Evolutionary conservation across 2,329 filamentous ascomycete species (phyloP), one percentile per base, ranked within the genome.

Genomic region (Colletotrichum camelliae): DNA sequence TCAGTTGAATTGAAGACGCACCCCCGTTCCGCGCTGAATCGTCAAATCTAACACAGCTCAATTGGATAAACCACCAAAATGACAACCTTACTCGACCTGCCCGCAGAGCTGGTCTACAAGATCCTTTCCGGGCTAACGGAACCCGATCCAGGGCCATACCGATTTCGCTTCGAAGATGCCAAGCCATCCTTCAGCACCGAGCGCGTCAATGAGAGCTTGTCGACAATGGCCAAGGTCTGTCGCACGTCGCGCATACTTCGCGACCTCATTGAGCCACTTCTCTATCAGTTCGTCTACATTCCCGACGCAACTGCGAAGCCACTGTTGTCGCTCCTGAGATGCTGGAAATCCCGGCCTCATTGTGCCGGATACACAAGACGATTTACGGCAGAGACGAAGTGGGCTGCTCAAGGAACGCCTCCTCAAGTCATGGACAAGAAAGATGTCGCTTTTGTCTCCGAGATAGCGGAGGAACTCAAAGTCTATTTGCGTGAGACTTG

Each of bases 81-180:
- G 72, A 55, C 61, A 13, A 67, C 68, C 5, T 35, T 75, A 18
- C 68, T 67, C 12, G 58, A 39, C n/a, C 72, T 75, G 7, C 72
- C 72, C 10, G 39, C 37, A n/a, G 72, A 75, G 68, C 48, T 75
- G 27, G 61, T 71, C 29, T 21, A 75, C 24, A 33, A 72, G 15
- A 67, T 75, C 52, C 31, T 75, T 9, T 48, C 60, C 35, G 33
- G 33, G 18, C 21, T 71, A 8, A 12, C 27, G 5, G 43, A 43
- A 13, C 29, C 21, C 13, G 18, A 37, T 13, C 67, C 67, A 4
- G 67, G 67, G 13, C 67, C 67, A 5, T 70, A 70, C 33, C 67
- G 67, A 5, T 70, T 70, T 29, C 57, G 57, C 13, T 70, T 70
- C 29, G 67, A 70, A 39, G 57, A 70, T 39, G 57, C 39, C 15